phyloP scores from a whole-genome alignment of 805 yeast species.

The Hanseniaspora occidentalis region DNA sequence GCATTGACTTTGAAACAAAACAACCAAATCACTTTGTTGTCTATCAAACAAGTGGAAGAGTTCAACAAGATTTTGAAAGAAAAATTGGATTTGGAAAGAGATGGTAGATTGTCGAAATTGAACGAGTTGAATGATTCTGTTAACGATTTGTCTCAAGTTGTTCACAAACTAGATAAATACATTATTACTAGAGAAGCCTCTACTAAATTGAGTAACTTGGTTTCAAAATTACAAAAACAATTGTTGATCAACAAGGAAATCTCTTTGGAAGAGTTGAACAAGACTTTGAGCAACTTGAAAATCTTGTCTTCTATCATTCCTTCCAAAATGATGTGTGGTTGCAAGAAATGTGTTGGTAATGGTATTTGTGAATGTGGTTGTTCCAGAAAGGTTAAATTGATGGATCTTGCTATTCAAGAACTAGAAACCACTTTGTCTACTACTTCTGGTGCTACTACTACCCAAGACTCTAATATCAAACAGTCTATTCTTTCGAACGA shows the following conservation, averaged over 20 bases:
- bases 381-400: slow-evolving; percentile 14
- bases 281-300: slow-evolving; percentile 22
- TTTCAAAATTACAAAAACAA: slow-evolving; percentile 14
- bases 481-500: slow-evolving; percentile 62
- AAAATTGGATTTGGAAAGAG: slow-evolving; percentile 60
- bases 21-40: slow-evolving; percentile 55
- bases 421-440: slow-evolving; percentile 30
- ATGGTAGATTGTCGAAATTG: slow-evolving; percentile 63
- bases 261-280: slow-evolving; percentile 21
- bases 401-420: slow-evolving; percentile 25
- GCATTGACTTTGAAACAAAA: slow-evolving; percentile 59
- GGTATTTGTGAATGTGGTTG: slow-evolving; percentile 11
- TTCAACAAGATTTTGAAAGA: slow-evolving; percentile 46
- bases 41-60: slow-evolving; percentile 56
- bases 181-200: slow-evolving; percentile 27
- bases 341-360: slow-evolving; percentile 7
- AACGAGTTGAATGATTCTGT: slow-evolving; percentile 44
- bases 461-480: slow-evolving; percentile 28
- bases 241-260: slow-evolving; percentile 13
- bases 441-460: slow-evolving; percentile 33
- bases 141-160: slow-evolving; percentile 29
- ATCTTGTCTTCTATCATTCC: slow-evolving; percentile 16
- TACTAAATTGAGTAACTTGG: slow-evolving; percentile 16
- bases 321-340: slow-evolving; percentile 14
- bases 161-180: slow-evolving; percentile 30